Conservation (phyloP, 2,329 filamentous ascomycete genomes). For the Neodidymelliopsis sp. region DNA sequence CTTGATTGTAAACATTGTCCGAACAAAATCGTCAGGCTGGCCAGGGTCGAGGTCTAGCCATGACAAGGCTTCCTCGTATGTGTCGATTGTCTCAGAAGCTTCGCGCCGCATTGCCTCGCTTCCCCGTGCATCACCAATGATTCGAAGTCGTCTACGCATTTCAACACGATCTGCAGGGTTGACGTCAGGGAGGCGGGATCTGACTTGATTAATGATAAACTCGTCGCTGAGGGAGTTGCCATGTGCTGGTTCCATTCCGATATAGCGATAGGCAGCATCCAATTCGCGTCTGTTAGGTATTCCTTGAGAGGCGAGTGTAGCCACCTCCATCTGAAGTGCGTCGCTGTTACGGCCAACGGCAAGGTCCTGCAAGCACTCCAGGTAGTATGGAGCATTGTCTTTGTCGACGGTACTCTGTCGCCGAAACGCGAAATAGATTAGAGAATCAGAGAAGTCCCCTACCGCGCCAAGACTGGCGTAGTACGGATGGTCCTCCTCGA, state of each 20-base stretch:
- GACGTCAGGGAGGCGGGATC: conserved; percentile 63
- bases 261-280: conserved; percentile 64
- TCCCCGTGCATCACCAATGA: conserved; percentile 65
- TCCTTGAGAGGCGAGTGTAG: conserved; percentile 65
- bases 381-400: conserved; percentile 64
- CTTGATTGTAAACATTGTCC: conserved; percentile 64
- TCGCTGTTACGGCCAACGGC: conserved; percentile 64
- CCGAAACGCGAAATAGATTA: conserved; percentile 69
- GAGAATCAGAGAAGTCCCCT: conserved; percentile 67
- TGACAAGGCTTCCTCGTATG: conserved; percentile 68
- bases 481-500: conserved; percentile 51
- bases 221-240: conserved; percentile 60
- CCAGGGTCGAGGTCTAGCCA: conserved; percentile 62
- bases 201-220: conserved; percentile 68
- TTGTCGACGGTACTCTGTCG: conserved; percentile 66
- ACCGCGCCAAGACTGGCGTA: conserved; percentile 70
- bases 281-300: conserved; percentile 65
- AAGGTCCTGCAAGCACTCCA: conserved; percentile 70
- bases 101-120: conserved; percentile 66
- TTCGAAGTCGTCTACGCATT: conserved; percentile 62
- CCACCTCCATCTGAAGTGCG: conserved; percentile 64
- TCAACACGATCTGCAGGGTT: conserved; percentile 63
- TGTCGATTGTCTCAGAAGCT: conserved; percentile 66
- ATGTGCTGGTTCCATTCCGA: conserved; percentile 59
- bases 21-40: conserved; percentile 64